phyloP scores from a whole-genome alignment of 768 basidiomycete species.

The Cystofilobasidium ferigula region DNA sequence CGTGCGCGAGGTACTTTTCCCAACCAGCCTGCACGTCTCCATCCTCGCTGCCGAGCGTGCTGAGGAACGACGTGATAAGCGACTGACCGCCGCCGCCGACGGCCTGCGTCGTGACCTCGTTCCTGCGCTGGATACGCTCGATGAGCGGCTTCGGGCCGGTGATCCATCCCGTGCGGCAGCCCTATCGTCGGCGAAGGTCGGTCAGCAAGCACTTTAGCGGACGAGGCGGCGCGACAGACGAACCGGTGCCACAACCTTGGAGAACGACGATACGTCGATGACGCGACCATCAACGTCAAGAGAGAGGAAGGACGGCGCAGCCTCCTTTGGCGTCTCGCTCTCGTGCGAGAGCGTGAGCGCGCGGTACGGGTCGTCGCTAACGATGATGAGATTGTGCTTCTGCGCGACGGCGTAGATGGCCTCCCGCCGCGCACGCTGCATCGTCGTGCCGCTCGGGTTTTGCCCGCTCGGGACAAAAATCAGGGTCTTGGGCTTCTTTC shows the following conservation, averaged over 20 bases:
- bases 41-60: conserved; percentile 17
- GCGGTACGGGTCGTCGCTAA: conserved; percentile 16
- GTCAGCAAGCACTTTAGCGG: too few relatives aligned
- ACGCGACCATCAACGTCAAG: conserved; percentile 25
- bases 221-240: too few relatives aligned
- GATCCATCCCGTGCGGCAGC: conserved; percentile 22
- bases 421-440: conserved; percentile 4
- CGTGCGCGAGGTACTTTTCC: conserved; percentile 14
- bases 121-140: conserved; percentile 11
- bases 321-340: neutral
- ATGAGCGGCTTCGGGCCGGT: conserved; percentile 16
- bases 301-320: conserved; percentile 12
- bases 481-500: conserved; percentile 7
- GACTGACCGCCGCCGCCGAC: conserved; percentile 21
- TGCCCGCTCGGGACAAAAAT: conserved; percentile 18
- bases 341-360: conserved; percentile 14
- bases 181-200: too few relatives aligned
- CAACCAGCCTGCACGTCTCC: too few relatives aligned
- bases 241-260: conserved; percentile 2
- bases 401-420: conserved; percentile 21
- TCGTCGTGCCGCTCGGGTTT: conserved; percentile 18
- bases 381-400: conserved; percentile 21
- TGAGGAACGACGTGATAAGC: conserved; percentile 18
- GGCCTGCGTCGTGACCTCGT: conserved; percentile 25
- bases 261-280: conserved; percentile 20